These are phyloP conservation scores for Barbarea vulgaris DNA, from an alignment of 345 rosid genomes.

Conservation along the genomic window DNA sequence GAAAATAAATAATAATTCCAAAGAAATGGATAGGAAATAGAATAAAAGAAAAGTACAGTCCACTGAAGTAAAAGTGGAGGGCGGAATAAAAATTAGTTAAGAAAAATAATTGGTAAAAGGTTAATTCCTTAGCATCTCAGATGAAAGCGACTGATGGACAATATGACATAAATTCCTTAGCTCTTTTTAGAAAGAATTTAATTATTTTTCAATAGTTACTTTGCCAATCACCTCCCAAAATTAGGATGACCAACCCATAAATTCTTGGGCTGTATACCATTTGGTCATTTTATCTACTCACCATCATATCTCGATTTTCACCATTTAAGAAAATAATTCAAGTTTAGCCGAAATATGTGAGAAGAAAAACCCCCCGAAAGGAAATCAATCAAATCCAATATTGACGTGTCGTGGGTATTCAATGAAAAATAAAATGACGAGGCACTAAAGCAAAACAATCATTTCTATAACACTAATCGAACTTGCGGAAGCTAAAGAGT, in stretches of 20 bases:
- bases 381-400: too few species aligned
- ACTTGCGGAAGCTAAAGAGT: too few species aligned
- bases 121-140: neutral
- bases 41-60: neutral
- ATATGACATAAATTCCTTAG: neutral
- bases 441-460: too few species aligned
- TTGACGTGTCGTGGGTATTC: neutral
- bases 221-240: neutral
- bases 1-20: neutral
- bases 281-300: neutral
- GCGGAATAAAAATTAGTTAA: neutral
- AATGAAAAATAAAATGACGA: neutral
- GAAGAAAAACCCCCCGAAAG: neutral
- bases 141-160: slow-evolving; percentile 4
- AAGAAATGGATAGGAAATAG: neutral
- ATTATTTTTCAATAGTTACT: neutral
- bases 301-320: neutral
- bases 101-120: neutral
- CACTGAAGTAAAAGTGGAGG: neutral
- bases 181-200: neutral
- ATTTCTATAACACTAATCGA: neutral
- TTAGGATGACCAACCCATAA: neutral
- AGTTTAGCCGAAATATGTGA: neutral
- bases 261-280: neutral
- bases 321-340: neutral